Conservation (phyloP, 2,329 filamentous ascomycete species). For the Fusarium sp. region DNA sequence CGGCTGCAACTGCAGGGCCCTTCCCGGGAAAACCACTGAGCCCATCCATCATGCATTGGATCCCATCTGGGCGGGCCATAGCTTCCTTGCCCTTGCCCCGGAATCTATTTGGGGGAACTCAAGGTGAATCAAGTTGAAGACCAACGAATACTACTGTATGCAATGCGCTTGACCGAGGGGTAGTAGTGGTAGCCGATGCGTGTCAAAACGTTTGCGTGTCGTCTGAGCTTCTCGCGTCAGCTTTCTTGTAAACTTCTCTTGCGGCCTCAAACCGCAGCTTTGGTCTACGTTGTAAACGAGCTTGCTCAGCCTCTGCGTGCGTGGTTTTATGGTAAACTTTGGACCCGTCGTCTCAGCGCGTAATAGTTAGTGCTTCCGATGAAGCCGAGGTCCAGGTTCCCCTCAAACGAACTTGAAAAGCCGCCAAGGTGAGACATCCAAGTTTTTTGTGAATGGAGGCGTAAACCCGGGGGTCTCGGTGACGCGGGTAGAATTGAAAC, state of each 20-base stretch:
- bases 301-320: not conserved
- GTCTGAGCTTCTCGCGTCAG: not conserved
- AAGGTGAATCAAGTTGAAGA: slow-evolving; percentile 18
- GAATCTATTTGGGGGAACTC: slow-evolving; percentile 10
- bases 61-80: slow-evolving; percentile 25
- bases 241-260: not conserved
- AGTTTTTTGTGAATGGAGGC: slow-evolving; percentile 15
- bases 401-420: not conserved
- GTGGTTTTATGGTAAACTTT: not conserved
- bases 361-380: not conserved
- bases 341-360: not conserved
- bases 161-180: slow-evolving; percentile 4
- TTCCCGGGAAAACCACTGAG: slow-evolving; percentile 13
- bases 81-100: slow-evolving; percentile 32
- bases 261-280: not conserved
- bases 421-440: not conserved
- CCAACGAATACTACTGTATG: not conserved
- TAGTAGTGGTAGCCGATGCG: not conserved
- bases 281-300: not conserved
- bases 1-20: slow-evolving; percentile 16
- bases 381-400: not conserved
- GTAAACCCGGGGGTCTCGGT: slow-evolving; percentile 2
- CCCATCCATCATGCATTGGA: slow-evolving; percentile 12
- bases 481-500: slow-evolving; percentile 5
- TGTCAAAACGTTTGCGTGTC: slow-evolving; percentile 2